Percentiles rank a stretch among this genome's conserved stretches.
Evolutionary conservation across 2,329 filamentous ascomycete species (phyloP).

Genomic region (Bipolaris sorokiniana): DNA sequence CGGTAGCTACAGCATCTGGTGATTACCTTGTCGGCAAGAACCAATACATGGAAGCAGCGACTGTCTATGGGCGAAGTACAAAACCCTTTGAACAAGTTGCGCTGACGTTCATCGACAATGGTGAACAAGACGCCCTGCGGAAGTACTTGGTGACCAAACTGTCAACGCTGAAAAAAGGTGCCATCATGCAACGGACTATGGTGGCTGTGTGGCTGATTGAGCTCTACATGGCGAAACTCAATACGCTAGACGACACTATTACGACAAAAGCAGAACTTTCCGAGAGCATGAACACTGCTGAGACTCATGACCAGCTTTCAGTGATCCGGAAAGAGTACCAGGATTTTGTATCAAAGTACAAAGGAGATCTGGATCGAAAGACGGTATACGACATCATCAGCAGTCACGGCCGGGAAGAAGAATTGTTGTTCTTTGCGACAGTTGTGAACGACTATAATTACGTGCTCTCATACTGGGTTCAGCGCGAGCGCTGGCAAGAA

Average conservation of each 20-base stretch:
- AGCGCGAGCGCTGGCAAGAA: slow-evolving; percentile 89
- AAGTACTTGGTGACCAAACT: slow-evolving; percentile 90
- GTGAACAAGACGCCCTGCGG: slow-evolving; percentile 86
- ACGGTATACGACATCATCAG: slow-evolving; percentile 96
- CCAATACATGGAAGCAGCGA: slow-evolving; percentile 83
- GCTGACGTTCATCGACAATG: slow-evolving; percentile 85
- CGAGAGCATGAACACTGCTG: slow-evolving; percentile 71
- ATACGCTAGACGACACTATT: slow-evolving; percentile 91
- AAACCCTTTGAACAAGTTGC: slow-evolving; percentile 98
- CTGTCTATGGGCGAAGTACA: slow-evolving; percentile 91
- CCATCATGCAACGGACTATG: slow-evolving; percentile 93
- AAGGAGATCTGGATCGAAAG: slow-evolving; percentile 83
- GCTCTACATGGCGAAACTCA: slow-evolving; percentile 96
- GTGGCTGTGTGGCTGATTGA: slow-evolving; percentile 94
- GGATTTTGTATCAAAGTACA: slow-evolving; percentile 85
- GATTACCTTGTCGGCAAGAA: slow-evolving; percentile 85
- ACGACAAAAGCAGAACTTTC: slow-evolving; percentile 83
- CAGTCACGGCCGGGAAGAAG: slow-evolving; percentile 91
- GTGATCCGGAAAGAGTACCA: slow-evolving; percentile 79
- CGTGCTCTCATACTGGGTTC: slow-evolving; percentile 95
- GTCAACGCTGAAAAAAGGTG: slow-evolving; percentile 77
- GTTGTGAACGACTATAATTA: slow-evolving; percentile 91
- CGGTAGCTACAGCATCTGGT: slow-evolving; percentile 87
- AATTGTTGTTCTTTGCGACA: slow-evolving; percentile 89
- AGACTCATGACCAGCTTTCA: slow-evolving; percentile 74